Evolutionary conservation across 345 rosid species (phyloP).

Genomic region (Eucalyptus pumila): DNA sequence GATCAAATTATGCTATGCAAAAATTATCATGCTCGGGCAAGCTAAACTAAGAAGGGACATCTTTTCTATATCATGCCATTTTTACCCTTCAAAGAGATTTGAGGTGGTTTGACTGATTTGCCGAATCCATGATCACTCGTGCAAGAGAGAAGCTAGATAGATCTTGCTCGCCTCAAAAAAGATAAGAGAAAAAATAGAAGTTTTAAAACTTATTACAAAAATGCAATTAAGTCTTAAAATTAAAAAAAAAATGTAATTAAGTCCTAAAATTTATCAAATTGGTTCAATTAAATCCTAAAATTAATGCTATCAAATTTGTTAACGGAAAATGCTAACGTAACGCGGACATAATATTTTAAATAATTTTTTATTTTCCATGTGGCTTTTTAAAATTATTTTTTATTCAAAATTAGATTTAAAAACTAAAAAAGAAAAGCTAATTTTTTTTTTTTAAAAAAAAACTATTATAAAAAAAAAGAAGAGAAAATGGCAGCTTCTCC

Average conservation of each 20-base stretch:
- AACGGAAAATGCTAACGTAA: fast-evolving
- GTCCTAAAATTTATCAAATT: fast-evolving
- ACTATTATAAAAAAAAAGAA: no score
- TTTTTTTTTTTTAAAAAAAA: no score
- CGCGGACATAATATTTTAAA: fast-evolving
- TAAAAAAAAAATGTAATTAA: no score
- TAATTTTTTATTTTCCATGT: no score
- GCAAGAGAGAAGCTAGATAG: neutral
- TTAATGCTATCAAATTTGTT: fast-evolving
- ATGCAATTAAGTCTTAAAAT: fast-evolving
- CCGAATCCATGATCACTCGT: neutral
- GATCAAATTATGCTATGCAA: neutral
- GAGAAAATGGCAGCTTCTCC: no score
- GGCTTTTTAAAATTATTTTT: no score
- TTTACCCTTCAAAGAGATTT: neutral
- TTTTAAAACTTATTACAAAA: fast-evolving
- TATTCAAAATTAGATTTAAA: no score
- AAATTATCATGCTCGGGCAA: neutral
- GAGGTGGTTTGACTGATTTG: neutral
- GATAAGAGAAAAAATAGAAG: no score
- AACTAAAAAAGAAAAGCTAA: no score
- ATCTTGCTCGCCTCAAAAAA: neutral
- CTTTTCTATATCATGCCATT: neutral
- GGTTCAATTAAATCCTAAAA: fast-evolving
- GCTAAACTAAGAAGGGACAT: neutral